phyloP scores from a whole-genome alignment of 2,329 filamentous ascomycete genomes.

The Bretziella fagacearum region DNA sequence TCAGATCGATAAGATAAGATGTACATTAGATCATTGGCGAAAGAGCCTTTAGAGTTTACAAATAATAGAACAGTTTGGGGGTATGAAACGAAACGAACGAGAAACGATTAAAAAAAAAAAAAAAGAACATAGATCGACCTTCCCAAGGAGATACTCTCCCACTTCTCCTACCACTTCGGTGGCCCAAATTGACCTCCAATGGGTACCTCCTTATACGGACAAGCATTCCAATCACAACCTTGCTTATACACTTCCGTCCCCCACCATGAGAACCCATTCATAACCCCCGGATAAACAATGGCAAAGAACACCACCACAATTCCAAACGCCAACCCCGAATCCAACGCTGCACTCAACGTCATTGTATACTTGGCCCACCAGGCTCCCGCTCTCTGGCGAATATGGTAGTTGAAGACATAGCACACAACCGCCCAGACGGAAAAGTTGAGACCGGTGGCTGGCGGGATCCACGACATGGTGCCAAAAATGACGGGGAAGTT shows the following conservation, averaged over 20 bases:
- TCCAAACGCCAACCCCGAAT: constrained; percentile 67
- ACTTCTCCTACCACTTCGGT: constrained; percentile 34
- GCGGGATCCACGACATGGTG: constrained; percentile 71
- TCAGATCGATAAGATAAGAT: too few species aligned
- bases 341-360: constrained; percentile 68
- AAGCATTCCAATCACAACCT: constrained; percentile 74
- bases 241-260: constrained; percentile 72
- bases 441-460: constrained; percentile 74
- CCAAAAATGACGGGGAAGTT: constrained; percentile 74
- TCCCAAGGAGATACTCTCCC: too few species aligned
- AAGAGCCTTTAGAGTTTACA: too few species aligned
- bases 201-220: constrained; percentile 47
- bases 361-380: constrained; percentile 93
- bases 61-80: too few species aligned
- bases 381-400: constrained; percentile 48
- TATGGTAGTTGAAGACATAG: constrained; percentile 65
- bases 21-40: too few species aligned
- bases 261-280: constrained; percentile 67
- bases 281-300: constrained; percentile 65
- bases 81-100: too few species aligned
- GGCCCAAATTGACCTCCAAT: constrained; percentile 52
- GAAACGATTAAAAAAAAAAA: constrained; percentile 1
- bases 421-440: constrained; percentile 74
- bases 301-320: constrained; percentile 75
- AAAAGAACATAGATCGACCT: background rate